Base-by-base conservation (phyloP, 2,329 filamentous ascomycete genomes). In the Myriangium duriaei region DNA sequence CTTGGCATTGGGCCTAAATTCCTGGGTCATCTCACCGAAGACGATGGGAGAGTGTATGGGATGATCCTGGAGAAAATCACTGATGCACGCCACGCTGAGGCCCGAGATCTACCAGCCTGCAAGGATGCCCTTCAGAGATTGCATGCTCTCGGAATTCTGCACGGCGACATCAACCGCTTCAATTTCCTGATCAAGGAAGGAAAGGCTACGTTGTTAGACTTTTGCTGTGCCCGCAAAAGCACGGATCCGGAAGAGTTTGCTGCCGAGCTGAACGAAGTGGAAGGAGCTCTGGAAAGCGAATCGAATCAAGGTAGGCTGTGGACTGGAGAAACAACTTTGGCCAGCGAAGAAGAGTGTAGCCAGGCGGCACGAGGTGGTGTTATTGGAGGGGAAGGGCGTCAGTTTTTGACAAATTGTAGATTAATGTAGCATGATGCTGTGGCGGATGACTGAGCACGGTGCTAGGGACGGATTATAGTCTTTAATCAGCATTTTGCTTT, bases 21-120 rank as follows among this genome's bases (percentile, higher is more conserved):
- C 37, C 49, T 64, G 4, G 62, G 53, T 2, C 57, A 63, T 32
- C 41, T 65, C 21, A 54, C 45, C 2, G 61, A 65, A 45, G 44
- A 52, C 3, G n/a, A n/a, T n/a, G 57, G 52, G 2, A 47, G 60
- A 24, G 54, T 60, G 11, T 61, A 64, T 34, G 59, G 61, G 5
- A 61, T 66, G 40, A 30, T 63, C 6, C 41, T 59, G 9, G 53
- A 58, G 40, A 37, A 51, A 11, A 42, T 61, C 11, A 41, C 41
- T 10, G 47, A 48, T 21, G 45, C 44, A 5, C 42, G 47, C n/a
- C 37, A 46, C 16, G 58, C 58, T 21, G 46, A 28, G 2, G 39
- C 43, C 2, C 46, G 46, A 7, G 58, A 62, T 34, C 30, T 60
- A 4, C 18, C 15, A 4, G 34, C 42, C 1, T 63, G 58, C 43